phyloP scores from a whole-genome alignment of 192 early-diverging fungal species.

The Gaertneriomyces semiglobifer region DNA sequence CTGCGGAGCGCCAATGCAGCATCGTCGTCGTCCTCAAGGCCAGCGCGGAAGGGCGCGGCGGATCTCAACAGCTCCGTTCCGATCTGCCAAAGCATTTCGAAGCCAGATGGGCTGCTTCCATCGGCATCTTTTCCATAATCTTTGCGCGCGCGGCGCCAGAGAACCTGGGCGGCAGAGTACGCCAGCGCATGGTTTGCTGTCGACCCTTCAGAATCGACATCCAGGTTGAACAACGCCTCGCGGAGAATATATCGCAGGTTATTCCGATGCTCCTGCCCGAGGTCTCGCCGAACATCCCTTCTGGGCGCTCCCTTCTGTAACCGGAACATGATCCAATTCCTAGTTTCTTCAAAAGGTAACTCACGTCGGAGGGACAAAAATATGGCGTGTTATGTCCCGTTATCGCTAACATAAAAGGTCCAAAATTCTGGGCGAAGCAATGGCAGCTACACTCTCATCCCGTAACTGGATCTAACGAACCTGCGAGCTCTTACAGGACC shows the following conservation, averaged over 20 bases:
- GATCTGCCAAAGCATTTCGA: slow-evolving; percentile 18
- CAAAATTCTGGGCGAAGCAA: no score
- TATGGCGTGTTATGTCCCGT: no score
- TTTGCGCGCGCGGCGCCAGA: neutral
- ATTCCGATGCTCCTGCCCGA: neutral
- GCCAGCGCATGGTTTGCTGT: neutral
- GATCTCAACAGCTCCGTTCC: slow-evolving; percentile 20
- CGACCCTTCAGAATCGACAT: neutral
- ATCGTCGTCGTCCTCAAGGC: slow-evolving; percentile 13
- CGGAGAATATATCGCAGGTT: slow-evolving; percentile 1
- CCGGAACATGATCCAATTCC: no score
- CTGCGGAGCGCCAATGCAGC: neutral
- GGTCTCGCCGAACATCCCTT: no score
- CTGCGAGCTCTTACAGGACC: no score
- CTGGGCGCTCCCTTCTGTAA: no score
- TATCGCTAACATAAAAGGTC: no score
- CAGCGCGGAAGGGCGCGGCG: slow-evolving; percentile 12
- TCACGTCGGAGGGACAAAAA: no score
- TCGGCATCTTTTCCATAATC: slow-evolving; percentile 1
- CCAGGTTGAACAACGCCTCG: neutral
- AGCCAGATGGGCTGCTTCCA: neutral
- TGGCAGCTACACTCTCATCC: no score
- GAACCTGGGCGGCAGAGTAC: neutral
- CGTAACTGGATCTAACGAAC: no score
- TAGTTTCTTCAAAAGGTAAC: no score